phyloP scores from a whole-genome alignment of 1,284 basidiomycete species.

The Hemileia vastatrix region DNA sequence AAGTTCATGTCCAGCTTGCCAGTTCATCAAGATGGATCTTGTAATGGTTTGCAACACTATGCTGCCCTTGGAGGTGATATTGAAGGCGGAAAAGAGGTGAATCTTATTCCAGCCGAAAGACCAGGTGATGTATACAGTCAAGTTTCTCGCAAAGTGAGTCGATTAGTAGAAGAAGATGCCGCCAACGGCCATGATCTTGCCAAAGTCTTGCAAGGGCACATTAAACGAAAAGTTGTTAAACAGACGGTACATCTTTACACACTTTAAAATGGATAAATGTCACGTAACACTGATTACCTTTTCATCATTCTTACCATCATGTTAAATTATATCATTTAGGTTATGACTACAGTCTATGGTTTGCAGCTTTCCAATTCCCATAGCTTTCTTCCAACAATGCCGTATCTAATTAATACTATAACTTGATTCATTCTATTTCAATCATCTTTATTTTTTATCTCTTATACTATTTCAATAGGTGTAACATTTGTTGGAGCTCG shows the following conservation, averaged over 20 bases:
- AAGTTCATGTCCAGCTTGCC: slow-evolving; percentile 68
- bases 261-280: background rate
- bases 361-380: background rate
- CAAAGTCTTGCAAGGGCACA: slow-evolving; percentile 61
- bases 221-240: slow-evolving; percentile 92
- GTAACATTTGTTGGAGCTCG: slow-evolving; percentile 92
- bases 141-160: slow-evolving; percentile 74
- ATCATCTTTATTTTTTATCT: background rate
- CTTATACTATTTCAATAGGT: slow-evolving; percentile 24
- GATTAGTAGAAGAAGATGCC: slow-evolving; percentile 46
- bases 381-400: background rate
- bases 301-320: background rate
- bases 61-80: slow-evolving; percentile 91
- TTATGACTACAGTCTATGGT: slow-evolving; percentile 99
- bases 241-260: slow-evolving; percentile 62
- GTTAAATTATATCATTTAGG: slow-evolving; percentile 46
- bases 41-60: slow-evolving; percentile 97
- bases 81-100: slow-evolving; percentile 83
- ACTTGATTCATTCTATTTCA: background rate
- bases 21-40: slow-evolving; percentile 96
- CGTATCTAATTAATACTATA: background rate
- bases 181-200: slow-evolving; percentile 55
- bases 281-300: background rate
- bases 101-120: slow-evolving; percentile 70
- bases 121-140: slow-evolving; percentile 94